Evolutionary conservation across 2,329 filamentous ascomycete genomes (phyloP).

Genomic region (Calonectria crousiana): DNA sequence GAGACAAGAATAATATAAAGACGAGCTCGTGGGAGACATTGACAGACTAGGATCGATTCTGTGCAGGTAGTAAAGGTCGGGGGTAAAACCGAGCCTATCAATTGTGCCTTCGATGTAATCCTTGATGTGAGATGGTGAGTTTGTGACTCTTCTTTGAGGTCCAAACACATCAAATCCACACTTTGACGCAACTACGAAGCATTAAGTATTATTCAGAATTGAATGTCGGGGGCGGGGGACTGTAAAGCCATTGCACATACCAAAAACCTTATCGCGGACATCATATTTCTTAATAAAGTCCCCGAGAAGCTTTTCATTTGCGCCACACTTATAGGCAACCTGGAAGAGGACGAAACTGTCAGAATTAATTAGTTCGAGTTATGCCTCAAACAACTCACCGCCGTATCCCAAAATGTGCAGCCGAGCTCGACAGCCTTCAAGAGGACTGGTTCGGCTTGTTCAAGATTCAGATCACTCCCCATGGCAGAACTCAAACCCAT

Average conservation of each 20-base stretch:
- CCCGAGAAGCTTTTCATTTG: constrained; percentile 63
- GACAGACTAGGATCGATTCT: constrained; percentile 57
- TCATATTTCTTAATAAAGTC: constrained; percentile 65
- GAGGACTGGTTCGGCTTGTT: not conserved
- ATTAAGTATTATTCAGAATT: too few relatives aligned
- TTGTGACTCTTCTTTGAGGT: constrained; percentile 51
- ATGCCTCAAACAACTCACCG: too few relatives aligned
- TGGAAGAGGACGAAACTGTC: constrained; percentile 35
- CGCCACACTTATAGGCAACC: constrained; percentile 59
- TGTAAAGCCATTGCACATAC: too few relatives aligned
- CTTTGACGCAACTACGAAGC: constrained; percentile 58
- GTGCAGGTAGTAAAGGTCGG: constrained; percentile 59
- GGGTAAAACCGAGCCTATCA: constrained; percentile 59
- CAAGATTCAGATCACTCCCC: not conserved
- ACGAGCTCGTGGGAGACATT: too few relatives aligned
- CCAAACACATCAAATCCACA: constrained; percentile 57
- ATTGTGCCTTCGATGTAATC: constrained; percentile 63
- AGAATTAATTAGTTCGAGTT: too few relatives aligned
- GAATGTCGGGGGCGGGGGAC: too few relatives aligned
- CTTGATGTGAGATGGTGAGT: constrained; percentile 59
- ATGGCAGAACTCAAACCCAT: not conserved
- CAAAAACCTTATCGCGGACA: constrained; percentile 61
- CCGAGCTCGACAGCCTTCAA: constrained; percentile 2
- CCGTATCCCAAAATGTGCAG: constrained; percentile 3
- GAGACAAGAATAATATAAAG: not conserved